These are phyloP conservation scores for Phialocephala sp. DNA, from an alignment of 2,329 filamentous ascomycete species.

Conservation along the genomic window DNA sequence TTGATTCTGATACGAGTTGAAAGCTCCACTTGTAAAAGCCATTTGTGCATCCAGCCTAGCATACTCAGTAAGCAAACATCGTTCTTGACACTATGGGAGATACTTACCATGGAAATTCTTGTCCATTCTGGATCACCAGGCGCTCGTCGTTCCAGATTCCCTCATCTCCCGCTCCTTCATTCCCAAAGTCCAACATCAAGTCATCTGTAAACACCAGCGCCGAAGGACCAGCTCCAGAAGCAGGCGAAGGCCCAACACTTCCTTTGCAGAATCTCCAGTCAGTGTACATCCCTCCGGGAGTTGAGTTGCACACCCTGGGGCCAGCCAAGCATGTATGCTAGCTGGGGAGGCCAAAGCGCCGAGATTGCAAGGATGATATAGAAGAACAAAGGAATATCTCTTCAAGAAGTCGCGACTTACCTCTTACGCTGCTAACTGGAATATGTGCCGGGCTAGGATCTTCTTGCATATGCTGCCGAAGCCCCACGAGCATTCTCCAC, in stretches of 20 bases:
- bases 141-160: constrained; percentile 3
- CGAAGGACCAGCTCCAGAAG: background rate
- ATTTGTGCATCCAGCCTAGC: background rate
- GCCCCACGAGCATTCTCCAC: constrained; percentile 27
- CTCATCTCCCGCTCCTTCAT: background rate
- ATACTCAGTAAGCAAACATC: background rate
- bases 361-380: too few relatives aligned
- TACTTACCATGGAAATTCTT: constrained; percentile 13
- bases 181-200: constrained; percentile 24
- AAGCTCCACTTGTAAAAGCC: background rate
- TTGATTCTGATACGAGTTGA: background rate
- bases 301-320: too few relatives aligned
- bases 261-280: too few relatives aligned
- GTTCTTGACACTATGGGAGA: background rate
- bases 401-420: too few relatives aligned
- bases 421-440: background rate
- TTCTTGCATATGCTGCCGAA: constrained; percentile 23
- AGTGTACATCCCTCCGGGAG: too few relatives aligned
- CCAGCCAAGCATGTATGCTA: too few relatives aligned
- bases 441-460: background rate
- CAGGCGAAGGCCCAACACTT: background rate
- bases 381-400: too few relatives aligned
- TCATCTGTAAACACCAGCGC: constrained; percentile 19
- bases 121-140: constrained; percentile 3
- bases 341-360: too few relatives aligned